A percentile compares a stretch with the other conserved stretches of the same genome.
phyloP scores from a whole-genome alignment of 2,329 filamentous ascomycete genomes.

The Neonectria ditissima region DNA sequence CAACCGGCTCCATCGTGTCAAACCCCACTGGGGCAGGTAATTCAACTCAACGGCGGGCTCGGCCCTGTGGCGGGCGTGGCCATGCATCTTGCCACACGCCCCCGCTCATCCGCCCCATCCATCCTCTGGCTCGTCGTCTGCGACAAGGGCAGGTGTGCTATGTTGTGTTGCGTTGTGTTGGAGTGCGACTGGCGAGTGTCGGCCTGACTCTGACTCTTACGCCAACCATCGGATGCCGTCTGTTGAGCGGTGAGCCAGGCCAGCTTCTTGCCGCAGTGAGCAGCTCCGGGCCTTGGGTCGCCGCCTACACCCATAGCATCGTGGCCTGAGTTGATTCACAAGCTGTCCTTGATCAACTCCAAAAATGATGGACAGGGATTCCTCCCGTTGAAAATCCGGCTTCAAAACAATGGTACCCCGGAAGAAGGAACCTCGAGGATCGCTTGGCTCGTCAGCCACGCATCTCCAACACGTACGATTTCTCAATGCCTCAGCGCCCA shows the following conservation, averaged over 20 bases:
- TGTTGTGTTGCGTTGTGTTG: conserved; percentile 23
- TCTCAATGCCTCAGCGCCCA: conserved; percentile 31
- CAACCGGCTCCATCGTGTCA: conserved; percentile 7
- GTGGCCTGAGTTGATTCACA: conserved; percentile 1
- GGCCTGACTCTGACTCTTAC: background rate
- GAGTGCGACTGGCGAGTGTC: conserved; percentile 13
- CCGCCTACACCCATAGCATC: background rate
- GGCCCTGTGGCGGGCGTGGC: conserved; percentile 24
- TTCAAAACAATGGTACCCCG: background rate
- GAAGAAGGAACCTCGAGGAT: conserved; percentile 3
- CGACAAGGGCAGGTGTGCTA: conserved; percentile 24
- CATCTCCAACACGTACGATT: conserved; percentile 26
- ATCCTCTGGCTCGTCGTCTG: conserved; percentile 20
- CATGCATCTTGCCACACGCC: conserved; percentile 23
- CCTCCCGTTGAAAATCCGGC: background rate
- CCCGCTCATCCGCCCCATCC: conserved; percentile 18
- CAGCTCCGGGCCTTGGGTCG: background rate
- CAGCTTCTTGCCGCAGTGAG: background rate
- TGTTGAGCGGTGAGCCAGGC: conserved; percentile 24
- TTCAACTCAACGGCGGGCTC: conserved; percentile 17
- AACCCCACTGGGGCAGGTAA: conserved; percentile 19
- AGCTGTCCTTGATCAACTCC: conserved; percentile 4
- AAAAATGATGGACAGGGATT: background rate
- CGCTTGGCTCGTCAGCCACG: conserved; percentile 20
- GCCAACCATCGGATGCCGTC: conserved; percentile 15